These are phyloP conservation scores for Gillenia trifoliata DNA, from an alignment of 306 rosid species.

Conservation along the genomic window DNA sequence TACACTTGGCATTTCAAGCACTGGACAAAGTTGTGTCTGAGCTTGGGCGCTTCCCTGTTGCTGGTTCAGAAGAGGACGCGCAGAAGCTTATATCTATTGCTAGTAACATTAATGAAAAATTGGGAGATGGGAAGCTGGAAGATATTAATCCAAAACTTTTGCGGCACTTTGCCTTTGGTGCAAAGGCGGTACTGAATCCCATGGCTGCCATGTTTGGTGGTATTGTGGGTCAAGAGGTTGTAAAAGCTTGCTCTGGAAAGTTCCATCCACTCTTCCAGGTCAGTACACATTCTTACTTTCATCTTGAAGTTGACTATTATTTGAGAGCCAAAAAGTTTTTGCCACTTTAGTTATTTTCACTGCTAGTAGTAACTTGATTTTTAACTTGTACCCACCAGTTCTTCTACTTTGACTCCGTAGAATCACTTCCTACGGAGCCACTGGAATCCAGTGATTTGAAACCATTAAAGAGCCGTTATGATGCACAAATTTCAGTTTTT, in stretches of 20 bases:
- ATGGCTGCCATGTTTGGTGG: conserved; percentile 99
- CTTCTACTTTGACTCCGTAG: conserved; percentile 92
- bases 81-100: conserved; percentile 60
- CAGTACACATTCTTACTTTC: background rate
- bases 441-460: conserved; percentile 68
- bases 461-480: conserved; percentile 83
- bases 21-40: conserved; percentile 61
- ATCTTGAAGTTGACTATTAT: background rate
- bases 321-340: background rate
- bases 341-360: background rate
- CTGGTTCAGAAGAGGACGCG: conserved; percentile 82
- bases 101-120: conserved; percentile 42
- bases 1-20: conserved; percentile 78
- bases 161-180: conserved; percentile 78
- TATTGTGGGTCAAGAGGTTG: conserved; percentile 93
- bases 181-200: conserved; percentile 86
- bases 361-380: conserved; percentile 21
- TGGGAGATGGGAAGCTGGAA: conserved; percentile 57
- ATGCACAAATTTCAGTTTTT: conserved; percentile 97
- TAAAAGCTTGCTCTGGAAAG: conserved; percentile 97
- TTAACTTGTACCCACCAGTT: conserved; percentile 46
- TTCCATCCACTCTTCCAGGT: conserved; percentile 96
- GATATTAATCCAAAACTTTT: conserved; percentile 75
- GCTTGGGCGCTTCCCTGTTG: conserved; percentile 64
- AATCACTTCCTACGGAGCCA: conserved; percentile 87